Percentiles rank a stretch among this genome's conserved stretches.
These are phyloP conservation scores for Pulveroboletus sp. DNA, from an alignment of 768 basidiomycete species.

Conservation along the genomic window DNA sequence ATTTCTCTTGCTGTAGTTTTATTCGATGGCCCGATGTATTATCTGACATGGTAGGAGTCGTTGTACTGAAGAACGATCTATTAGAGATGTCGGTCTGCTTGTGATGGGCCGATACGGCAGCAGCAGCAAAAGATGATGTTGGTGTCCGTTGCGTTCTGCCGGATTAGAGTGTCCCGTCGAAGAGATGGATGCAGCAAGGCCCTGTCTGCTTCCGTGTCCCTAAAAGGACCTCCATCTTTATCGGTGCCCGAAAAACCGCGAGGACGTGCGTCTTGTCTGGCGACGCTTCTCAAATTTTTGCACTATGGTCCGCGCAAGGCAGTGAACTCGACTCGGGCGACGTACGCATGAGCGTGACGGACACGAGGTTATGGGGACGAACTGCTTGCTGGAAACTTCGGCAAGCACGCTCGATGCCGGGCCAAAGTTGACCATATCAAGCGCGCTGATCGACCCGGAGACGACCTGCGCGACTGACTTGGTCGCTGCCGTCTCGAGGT, in stretches of 20 bases:
- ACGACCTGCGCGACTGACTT: slow-evolving; percentile 26
- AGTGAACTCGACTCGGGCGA: slow-evolving; percentile 21
- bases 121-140: slow-evolving; percentile 22
- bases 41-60: background rate
- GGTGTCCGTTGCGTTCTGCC: too few species aligned
- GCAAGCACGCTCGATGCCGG: slow-evolving; percentile 23
- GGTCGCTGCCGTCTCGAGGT: slow-evolving; percentile 24
- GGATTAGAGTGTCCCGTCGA: too few species aligned
- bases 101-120: slow-evolving; percentile 16
- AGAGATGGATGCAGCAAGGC: slow-evolving; percentile 18
- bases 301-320: slow-evolving; percentile 20
- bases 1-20: slow-evolving; percentile 13
- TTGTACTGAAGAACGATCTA: background rate
- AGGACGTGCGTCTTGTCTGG: slow-evolving; percentile 20
- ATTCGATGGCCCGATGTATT: slow-evolving; percentile 7
- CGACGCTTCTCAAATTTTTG: slow-evolving; percentile 17
- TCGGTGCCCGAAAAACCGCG: slow-evolving; percentile 29
- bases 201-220: slow-evolving; percentile 23
- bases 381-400: slow-evolving; percentile 13
- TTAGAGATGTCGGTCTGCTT: slow-evolving; percentile 1
- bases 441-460: slow-evolving; percentile 30
- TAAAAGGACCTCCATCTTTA: slow-evolving; percentile 20
- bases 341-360: too few species aligned
- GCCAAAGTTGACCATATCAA: slow-evolving; percentile 35
- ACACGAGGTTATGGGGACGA: slow-evolving; percentile 30